Evolutionary conservation across 2,329 filamentous ascomycete genomes (phyloP).

Genomic region (Diaporthe humulicola): DNA sequence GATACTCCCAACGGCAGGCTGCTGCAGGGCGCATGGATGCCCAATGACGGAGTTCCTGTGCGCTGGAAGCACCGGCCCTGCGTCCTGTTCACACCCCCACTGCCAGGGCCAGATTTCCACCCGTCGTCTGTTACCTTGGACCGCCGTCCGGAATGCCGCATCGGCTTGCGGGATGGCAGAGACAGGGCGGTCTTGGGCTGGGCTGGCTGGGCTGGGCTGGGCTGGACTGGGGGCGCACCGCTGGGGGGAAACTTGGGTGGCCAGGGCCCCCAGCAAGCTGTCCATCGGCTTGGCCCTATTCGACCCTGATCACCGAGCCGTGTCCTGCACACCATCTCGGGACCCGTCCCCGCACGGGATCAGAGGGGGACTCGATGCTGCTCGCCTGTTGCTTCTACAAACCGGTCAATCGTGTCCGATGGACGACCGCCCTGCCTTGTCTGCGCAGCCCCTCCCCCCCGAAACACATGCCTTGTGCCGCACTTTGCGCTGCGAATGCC

Average conservation of each 20-base stretch:
- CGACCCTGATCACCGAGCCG: constrained; percentile 28
- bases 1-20: constrained; percentile 35
- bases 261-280: constrained; percentile 3
- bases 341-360: constrained; percentile 29
- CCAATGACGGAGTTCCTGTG: constrained; percentile 29
- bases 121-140: constrained; percentile 21
- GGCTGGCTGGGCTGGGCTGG: constrained; percentile 7
- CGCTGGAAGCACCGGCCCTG: constrained; percentile 23
- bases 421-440: background rate
- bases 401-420: constrained; percentile 28
- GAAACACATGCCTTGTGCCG: constrained; percentile 42
- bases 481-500: constrained; percentile 43
- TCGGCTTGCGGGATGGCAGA: constrained; percentile 18
- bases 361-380: constrained; percentile 14
- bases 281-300: constrained; percentile 32
- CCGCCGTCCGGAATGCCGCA: constrained; percentile 33
- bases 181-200: constrained; percentile 12
- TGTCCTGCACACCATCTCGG: constrained; percentile 36
- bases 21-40: constrained; percentile 35
- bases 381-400: constrained; percentile 31
- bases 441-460: constrained; percentile 16
- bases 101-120: constrained; percentile 30
- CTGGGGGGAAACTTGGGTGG: background rate
- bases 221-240: background rate
- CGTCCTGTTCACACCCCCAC: background rate